Percentiles rank a stretch among this genome's conserved stretches.
Conservation (phyloP, 1,284 basidiomycete species). For the Gomphus sp. region DNA sequence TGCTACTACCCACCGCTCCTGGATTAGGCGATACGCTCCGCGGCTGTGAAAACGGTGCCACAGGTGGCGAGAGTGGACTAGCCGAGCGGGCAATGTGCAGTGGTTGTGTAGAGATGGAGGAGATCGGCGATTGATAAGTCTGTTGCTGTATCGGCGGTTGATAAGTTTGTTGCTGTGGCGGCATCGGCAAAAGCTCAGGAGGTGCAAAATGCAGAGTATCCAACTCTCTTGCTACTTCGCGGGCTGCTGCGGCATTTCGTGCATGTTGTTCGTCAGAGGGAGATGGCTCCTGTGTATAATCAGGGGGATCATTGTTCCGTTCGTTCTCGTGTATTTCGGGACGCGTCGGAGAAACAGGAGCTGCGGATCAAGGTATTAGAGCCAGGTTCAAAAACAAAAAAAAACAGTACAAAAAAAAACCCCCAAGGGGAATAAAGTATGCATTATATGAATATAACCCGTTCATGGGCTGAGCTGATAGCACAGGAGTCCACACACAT, state of each 20-base stretch:
- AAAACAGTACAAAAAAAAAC: neutral
- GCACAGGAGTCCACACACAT: neutral
- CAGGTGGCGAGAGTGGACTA: neutral
- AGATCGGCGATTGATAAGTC: constrained; percentile 15
- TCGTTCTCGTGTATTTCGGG: neutral
- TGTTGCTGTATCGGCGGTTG: constrained; percentile 20
- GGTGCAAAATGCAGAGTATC: constrained; percentile 44
- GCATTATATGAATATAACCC: neutral
- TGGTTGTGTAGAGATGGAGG: neutral
- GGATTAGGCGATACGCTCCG: neutral
- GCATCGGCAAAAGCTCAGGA: constrained; percentile 17
- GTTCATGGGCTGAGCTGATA: neutral
- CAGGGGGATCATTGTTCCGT: constrained; percentile 13
- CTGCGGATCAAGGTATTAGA: constrained; percentile 2
- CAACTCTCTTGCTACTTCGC: constrained; percentile 55
- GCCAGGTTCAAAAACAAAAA: neutral
- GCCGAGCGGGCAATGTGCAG: neutral
- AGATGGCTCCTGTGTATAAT: constrained; percentile 10
- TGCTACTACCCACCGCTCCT: neutral
- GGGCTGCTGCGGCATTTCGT: constrained; percentile 54
- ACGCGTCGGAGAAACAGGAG: neutral
- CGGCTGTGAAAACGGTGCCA: neutral
- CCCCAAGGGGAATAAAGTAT: neutral
- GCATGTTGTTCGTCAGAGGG: constrained; percentile 23
- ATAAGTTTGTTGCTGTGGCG: constrained; percentile 21